Evolutionary conservation across 257 asterid genomes (phyloP).

Genomic region (Nyctanthes arbortristis): DNA sequence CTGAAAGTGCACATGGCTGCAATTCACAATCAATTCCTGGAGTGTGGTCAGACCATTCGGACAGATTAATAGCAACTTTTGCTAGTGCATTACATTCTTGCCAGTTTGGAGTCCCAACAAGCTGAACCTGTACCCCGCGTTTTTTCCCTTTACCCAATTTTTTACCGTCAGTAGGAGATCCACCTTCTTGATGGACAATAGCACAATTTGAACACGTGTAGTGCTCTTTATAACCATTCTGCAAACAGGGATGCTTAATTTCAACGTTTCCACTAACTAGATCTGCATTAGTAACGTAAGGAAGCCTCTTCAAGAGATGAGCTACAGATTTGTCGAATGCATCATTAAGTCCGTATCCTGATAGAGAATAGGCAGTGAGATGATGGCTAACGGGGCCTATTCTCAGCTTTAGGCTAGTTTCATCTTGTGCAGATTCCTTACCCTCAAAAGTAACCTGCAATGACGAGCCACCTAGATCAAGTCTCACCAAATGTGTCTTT

Average conservation of each 20-base stretch:
- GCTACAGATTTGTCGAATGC: constrained; percentile 75
- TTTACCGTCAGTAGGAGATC: constrained; percentile 34
- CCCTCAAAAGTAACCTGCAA: constrained; percentile 73
- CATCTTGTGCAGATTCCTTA: constrained; percentile 30
- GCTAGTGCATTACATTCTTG: constrained; percentile 60
- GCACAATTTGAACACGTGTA: constrained; percentile 54
- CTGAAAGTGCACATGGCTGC: constrained; percentile 65
- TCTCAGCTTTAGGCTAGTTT: constrained; percentile 52
- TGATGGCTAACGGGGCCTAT: constrained; percentile 59
- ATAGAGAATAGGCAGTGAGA: constrained; percentile 62
- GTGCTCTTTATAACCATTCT: constrained; percentile 54
- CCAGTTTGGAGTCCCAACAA: constrained; percentile 68
- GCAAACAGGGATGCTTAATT: constrained; percentile 74
- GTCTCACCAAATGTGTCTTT: constrained; percentile 71
- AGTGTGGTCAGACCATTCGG: constrained; percentile 58
- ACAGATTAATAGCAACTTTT: constrained; percentile 56
- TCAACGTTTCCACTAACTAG: constrained; percentile 41
- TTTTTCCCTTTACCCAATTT: constrained; percentile 33
- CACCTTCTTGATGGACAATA: constrained; percentile 33
- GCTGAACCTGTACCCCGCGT: constrained; percentile 40
- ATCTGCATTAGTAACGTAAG: constrained; percentile 40
- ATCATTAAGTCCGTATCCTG: constrained; percentile 72
- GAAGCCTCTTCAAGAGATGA: constrained; percentile 48
- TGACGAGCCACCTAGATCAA: constrained; percentile 75
- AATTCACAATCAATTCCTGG: constrained; percentile 59